Evolutionary conservation across 1,284 basidiomycete species (phyloP).

Genomic region (Rhodotorula sp.): DNA sequence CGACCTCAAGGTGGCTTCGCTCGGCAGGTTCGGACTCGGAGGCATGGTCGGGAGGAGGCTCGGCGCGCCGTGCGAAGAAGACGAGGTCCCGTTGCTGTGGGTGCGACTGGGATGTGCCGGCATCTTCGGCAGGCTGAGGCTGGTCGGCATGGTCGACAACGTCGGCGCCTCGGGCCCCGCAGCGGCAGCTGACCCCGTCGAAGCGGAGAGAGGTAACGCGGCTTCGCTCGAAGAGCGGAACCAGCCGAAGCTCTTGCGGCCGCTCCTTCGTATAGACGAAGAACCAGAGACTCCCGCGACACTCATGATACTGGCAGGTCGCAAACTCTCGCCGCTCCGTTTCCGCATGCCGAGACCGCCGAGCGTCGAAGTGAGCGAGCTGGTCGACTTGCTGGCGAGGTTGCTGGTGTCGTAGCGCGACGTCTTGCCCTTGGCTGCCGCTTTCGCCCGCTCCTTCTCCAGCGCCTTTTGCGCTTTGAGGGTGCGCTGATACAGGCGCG

Average conservation of each 20-base stretch:
- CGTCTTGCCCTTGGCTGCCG: constrained; percentile 33
- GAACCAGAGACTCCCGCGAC: constrained; percentile 23
- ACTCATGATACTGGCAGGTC: constrained; percentile 25
- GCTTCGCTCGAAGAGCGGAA: constrained; percentile 36
- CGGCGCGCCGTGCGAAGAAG: too few relatives aligned
- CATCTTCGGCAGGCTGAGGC: constrained; percentile 2
- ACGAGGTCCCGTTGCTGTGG: too few relatives aligned
- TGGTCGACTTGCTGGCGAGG: constrained; percentile 16
- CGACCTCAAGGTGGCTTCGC: constrained; percentile 13
- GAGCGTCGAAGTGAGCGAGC: constrained; percentile 11
- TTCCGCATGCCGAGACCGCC: not conserved
- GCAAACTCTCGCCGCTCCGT: constrained; percentile 16
- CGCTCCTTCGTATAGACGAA: constrained; percentile 12
- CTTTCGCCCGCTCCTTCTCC: constrained; percentile 40
- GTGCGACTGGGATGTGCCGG: not conserved
- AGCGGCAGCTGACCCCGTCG: not conserved
- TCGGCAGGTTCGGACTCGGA: constrained; percentile 18
- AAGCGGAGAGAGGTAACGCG: constrained; percentile 12
- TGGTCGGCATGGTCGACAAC: not conserved
- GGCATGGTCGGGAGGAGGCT: constrained; percentile 1
- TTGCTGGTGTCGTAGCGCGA: constrained; percentile 21
- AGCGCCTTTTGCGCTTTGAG: constrained; percentile 40
- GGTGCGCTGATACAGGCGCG: constrained; percentile 38
- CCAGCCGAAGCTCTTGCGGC: constrained; percentile 32
- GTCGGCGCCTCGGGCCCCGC: not conserved